Conservation (phyloP, 805 yeast species). For the Teunomyces funiuensis region DNA sequence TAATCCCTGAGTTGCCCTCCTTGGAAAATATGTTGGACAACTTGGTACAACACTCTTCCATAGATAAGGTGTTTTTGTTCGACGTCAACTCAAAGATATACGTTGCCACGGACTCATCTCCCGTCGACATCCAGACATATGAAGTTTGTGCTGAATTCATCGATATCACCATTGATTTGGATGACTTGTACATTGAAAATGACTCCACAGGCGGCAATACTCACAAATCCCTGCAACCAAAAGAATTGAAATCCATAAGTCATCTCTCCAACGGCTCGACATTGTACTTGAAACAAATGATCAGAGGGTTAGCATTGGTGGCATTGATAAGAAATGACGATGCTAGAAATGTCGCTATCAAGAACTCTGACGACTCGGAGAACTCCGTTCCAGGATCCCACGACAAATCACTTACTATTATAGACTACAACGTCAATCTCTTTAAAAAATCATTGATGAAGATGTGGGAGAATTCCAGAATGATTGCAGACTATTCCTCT, state of each 20-base stretch:
- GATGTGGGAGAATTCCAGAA: constrained; percentile 55
- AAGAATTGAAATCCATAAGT: constrained; percentile 65
- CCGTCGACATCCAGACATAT: constrained; percentile 92
- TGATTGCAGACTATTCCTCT: constrained; percentile 8
- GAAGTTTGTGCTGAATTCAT: constrained; percentile 97
- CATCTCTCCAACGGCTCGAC: constrained; percentile 81
- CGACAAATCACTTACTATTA: constrained; percentile 55
- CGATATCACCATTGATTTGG: constrained; percentile 88
- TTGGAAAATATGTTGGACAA: constrained; percentile 87
- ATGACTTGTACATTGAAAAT: constrained; percentile 55
- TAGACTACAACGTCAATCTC: constrained; percentile 85
- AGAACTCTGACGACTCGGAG: constrained; percentile 1
- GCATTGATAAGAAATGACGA: constrained; percentile 76
- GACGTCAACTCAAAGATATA: constrained; percentile 92
- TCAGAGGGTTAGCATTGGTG: constrained; percentile 87
- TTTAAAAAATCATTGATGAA: constrained; percentile 75
- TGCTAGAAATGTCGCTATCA: constrained; percentile 11
- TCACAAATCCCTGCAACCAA: constrained; percentile 11
- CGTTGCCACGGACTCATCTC: constrained; percentile 93
- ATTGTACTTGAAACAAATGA: constrained; percentile 85
- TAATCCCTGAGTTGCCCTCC: constrained; percentile 84
- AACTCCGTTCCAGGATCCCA: constrained; percentile 7
- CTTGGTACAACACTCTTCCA: constrained; percentile 81
- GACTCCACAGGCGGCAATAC: constrained; percentile 22
- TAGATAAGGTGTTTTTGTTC: constrained; percentile 90